phyloP scores from a whole-genome alignment of 78 protist genomes.

The Blattamonas nauphoetae region DNA sequence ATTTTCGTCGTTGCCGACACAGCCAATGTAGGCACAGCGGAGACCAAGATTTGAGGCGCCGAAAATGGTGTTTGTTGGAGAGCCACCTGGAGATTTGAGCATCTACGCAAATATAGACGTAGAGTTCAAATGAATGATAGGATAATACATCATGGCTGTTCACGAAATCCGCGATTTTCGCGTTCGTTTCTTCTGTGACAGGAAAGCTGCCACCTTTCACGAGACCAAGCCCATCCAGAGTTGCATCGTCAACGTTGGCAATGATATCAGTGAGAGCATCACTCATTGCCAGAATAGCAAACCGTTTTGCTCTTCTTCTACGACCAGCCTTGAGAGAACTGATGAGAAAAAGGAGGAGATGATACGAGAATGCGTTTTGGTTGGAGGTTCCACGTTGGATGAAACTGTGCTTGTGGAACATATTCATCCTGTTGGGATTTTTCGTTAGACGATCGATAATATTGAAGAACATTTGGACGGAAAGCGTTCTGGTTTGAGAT shows the following conservation, averaged over 20 bases:
- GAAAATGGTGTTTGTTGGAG: not conserved
- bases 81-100: constrained; percentile 1
- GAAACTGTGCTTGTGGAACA: too few species aligned
- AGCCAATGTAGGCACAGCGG: not conserved
- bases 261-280: not conserved
- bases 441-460: too few species aligned
- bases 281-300: not conserved
- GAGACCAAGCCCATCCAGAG: not conserved
- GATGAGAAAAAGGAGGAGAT: too few species aligned
- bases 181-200: not conserved
- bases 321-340: too few species aligned
- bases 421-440: too few species aligned
- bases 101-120: not conserved
- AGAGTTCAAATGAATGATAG: not conserved
- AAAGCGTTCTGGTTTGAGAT: too few species aligned
- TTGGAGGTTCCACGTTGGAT: too few species aligned
- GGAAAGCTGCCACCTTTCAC: not conserved
- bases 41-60: not conserved
- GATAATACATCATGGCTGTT: not conserved
- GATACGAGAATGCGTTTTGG: too few species aligned
- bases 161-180: not conserved
- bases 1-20: constrained; percentile 11
- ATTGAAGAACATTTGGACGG: too few species aligned
- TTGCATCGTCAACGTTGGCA: not conserved
- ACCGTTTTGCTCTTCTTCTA: not conserved